Conservation (phyloP, 805 yeast genomes). For the Torulaspora indica region DNA sequence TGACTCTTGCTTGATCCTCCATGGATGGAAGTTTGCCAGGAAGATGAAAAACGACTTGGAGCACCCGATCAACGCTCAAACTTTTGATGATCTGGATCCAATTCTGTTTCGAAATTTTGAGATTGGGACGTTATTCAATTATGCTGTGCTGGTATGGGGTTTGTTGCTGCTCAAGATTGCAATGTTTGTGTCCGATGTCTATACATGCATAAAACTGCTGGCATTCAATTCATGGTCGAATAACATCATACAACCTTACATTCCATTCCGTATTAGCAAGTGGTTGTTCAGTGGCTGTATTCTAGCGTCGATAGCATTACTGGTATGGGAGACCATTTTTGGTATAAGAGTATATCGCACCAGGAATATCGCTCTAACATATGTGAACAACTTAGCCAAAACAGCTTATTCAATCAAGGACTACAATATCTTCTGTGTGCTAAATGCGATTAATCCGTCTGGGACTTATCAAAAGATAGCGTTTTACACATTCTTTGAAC, state of each 20-base stretch:
- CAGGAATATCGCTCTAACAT: constrained; percentile 62
- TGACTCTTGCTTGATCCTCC: not conserved
- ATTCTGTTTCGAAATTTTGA: constrained; percentile 21
- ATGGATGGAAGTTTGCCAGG: not conserved
- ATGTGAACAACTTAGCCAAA: constrained; percentile 61
- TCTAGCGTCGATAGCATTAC: constrained; percentile 56
- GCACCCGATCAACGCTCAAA: constrained; percentile 25
- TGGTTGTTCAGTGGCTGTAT: constrained; percentile 85
- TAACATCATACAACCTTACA: constrained; percentile 43
- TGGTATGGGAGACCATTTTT: constrained; percentile 52
- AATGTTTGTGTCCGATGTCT: constrained; percentile 64
- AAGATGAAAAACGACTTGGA: constrained; percentile 30
- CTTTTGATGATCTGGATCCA: constrained; percentile 28
- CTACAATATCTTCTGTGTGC: constrained; percentile 68
- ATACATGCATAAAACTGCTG: constrained; percentile 69
- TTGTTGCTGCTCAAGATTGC: constrained; percentile 48
- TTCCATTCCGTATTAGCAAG: constrained; percentile 48
- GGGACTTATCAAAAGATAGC: constrained; percentile 62
- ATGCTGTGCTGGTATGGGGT: constrained; percentile 24
- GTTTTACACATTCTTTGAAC: constrained; percentile 58
- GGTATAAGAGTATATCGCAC: constrained; percentile 58
- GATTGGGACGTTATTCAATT: constrained; percentile 23
- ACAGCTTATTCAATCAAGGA: constrained; percentile 50
- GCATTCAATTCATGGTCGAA: constrained; percentile 70
- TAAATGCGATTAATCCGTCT: constrained; percentile 63